These are phyloP conservation scores for Quillaja saponaria DNA, from an alignment of 306 rosid genomes.

Conservation along the genomic window DNA sequence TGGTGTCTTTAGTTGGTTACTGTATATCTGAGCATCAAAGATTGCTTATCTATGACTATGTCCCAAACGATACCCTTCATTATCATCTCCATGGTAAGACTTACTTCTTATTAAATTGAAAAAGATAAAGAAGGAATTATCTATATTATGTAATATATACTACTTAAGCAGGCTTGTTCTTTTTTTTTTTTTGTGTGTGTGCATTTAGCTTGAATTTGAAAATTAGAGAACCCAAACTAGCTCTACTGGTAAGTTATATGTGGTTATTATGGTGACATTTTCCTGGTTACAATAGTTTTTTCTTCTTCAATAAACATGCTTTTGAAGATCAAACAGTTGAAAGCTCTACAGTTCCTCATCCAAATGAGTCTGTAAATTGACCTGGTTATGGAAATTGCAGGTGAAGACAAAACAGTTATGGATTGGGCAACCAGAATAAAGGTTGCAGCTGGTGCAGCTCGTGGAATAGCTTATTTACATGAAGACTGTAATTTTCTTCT, in stretches of 20 bases:
- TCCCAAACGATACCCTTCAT: conserved; percentile 82
- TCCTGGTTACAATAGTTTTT: too few relatives aligned
- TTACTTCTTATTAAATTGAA: conserved; percentile 27
- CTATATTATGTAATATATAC: background rate
- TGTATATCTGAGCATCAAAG: conserved; percentile 89
- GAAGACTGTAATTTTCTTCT: conserved; percentile 80
- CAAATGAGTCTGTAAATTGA: conserved; percentile 24
- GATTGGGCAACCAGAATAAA: conserved; percentile 84
- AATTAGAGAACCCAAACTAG: conserved; percentile 14
- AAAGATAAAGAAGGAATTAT: background rate
- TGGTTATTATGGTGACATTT: too few relatives aligned
- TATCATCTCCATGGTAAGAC: conserved; percentile 91
- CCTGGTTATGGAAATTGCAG: conserved; percentile 40
- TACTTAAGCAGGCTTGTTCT: too few relatives aligned
- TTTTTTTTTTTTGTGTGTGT: too few relatives aligned
- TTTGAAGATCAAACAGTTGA: conserved; percentile 13
- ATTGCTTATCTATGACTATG: conserved; percentile 85
- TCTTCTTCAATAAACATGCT: conserved; percentile 1
- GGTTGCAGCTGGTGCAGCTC: conserved; percentile 96
- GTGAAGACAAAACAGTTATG: conserved; percentile 54
- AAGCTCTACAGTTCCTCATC: conserved; percentile 5
- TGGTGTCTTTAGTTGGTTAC: conserved; percentile 95
- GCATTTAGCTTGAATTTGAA: background rate
- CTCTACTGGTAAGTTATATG: background rate
- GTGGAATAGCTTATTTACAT: conserved; percentile 93